phyloP scores from a whole-genome alignment of 169 alveolate species.

The Eimeria tenella region DNA sequence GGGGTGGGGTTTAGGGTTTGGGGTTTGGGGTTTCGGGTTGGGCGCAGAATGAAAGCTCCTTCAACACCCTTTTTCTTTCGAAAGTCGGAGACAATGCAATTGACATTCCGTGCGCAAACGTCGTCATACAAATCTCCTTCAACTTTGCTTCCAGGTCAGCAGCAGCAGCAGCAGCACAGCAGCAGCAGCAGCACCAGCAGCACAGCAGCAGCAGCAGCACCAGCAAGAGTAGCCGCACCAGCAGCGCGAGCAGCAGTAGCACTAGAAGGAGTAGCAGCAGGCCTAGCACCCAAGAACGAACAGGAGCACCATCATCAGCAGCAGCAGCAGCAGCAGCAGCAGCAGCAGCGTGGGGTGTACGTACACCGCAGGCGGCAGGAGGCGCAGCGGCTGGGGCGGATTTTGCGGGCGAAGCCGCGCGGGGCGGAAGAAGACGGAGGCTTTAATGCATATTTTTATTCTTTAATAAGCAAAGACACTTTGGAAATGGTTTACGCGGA shows the following conservation, averaged over 20 bases:
- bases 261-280: no score
- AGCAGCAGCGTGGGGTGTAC: background rate
- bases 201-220: no score
- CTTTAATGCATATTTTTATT: constrained; percentile 97
- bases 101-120: constrained; percentile 99
- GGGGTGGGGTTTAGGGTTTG: background rate
- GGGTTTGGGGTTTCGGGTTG: background rate
- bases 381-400: constrained; percentile 99
- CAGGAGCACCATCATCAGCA: no score
- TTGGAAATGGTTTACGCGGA: constrained; percentile 97
- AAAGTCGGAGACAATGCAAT: constrained; percentile 99
- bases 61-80: constrained; percentile 96
- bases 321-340: background rate
- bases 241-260: no score
- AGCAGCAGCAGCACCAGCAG: no score
- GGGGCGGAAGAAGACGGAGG: constrained; percentile 78
- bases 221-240: no score
- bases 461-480: constrained; percentile 98
- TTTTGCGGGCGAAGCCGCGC: constrained; percentile 97
- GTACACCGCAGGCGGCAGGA: constrained; percentile 95
- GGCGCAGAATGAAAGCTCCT: constrained; percentile 86
- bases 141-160: constrained; percentile 95
- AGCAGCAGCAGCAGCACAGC: background rate
- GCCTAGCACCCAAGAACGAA: no score
- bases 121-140: constrained; percentile 98